These are phyloP conservation scores for Euphorbia schlechtendalii DNA, from an alignment of 441 rosid species.

Conservation along the genomic window DNA sequence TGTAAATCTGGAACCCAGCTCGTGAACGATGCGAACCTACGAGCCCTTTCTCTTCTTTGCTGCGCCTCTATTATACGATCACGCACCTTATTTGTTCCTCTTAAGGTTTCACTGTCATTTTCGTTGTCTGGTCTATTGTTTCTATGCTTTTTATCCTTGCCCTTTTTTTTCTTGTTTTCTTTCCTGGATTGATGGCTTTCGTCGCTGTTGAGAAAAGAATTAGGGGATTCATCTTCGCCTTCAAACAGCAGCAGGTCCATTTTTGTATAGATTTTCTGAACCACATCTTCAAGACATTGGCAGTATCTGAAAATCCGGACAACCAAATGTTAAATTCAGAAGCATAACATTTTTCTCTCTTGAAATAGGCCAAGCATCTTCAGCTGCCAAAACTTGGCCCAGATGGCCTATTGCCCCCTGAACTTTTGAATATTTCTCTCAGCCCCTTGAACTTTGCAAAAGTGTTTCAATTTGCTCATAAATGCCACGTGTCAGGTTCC, in stretches of 20 bases:
- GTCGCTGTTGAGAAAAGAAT: conserved; percentile 52
- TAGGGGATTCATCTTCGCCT: conserved; percentile 54
- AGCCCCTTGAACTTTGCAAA: no score
- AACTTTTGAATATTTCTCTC: no score
- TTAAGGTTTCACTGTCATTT: conserved; percentile 24
- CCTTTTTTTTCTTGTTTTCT: conserved; percentile 31
- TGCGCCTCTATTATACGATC: conserved; percentile 53
- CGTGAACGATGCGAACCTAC: conserved; percentile 65
- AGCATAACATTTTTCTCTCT: conserved; percentile 1
- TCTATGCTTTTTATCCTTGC: conserved; percentile 19
- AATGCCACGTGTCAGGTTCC: no score
- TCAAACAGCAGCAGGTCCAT: conserved; percentile 68
- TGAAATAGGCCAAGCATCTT: no score
- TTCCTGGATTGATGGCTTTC: conserved; percentile 57
- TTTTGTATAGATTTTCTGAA: conserved; percentile 54
- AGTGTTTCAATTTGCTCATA: no score
- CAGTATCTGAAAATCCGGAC: conserved; percentile 44
- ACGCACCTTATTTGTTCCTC: conserved; percentile 24
- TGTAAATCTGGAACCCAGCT: conserved; percentile 84
- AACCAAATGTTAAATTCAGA: conserved; percentile 10
- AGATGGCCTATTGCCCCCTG: no score
- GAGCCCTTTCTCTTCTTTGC: conserved; percentile 69
- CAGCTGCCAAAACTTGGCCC: no score
- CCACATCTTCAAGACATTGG: conserved; percentile 53
- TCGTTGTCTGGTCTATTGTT: conserved; percentile 24